These are phyloP conservation scores for Trichophyton rubrum DNA, from an alignment of 2,329 filamentous ascomycete genomes.

Conservation along the genomic window DNA sequence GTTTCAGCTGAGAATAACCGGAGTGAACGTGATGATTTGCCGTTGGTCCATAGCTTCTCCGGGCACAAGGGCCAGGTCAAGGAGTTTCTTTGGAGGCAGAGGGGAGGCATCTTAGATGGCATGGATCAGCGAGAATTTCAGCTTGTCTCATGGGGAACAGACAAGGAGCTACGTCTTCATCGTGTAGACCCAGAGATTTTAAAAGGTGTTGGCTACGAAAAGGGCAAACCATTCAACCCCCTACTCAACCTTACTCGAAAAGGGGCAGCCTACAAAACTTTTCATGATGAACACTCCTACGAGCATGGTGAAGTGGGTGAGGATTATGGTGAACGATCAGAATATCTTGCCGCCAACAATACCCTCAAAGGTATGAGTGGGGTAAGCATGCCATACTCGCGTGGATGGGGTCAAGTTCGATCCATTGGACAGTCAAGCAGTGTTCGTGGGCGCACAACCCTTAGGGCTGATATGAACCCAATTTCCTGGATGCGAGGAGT, in stretches of 20 bases:
- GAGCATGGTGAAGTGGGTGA: neutral
- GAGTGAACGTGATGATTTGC: conserved; percentile 23
- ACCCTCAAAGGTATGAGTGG: conserved; percentile 35
- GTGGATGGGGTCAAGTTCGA: conserved; percentile 31
- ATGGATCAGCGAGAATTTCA: conserved; percentile 81
- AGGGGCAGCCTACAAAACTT: conserved; percentile 75
- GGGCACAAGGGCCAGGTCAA: conserved; percentile 58
- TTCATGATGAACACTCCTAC: conserved; percentile 42
- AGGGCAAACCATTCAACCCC: conserved; percentile 52
- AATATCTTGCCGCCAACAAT: conserved; percentile 16
- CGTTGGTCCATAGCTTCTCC: conserved; percentile 40
- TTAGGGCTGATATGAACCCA: conserved; percentile 42
- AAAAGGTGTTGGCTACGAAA: conserved; percentile 58
- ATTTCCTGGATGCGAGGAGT: conserved; percentile 55
- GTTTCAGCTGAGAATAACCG: conserved; percentile 24
- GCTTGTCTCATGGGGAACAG: conserved; percentile 82
- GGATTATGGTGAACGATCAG: neutral
- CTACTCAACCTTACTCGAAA: conserved; percentile 64
- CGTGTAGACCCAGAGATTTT: conserved; percentile 54
- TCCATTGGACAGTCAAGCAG: conserved; percentile 38
- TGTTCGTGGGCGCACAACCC: conserved; percentile 36
- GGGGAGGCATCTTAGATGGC: conserved; percentile 56
- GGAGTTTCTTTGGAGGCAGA: conserved; percentile 79
- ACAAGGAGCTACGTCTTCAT: conserved; percentile 69
- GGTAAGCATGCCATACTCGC: conserved; percentile 44